Percentiles rank a stretch among this genome's conserved stretches.
Evolutionary conservation across 2,329 filamentous ascomycete genomes (phyloP).

Genomic region (Sporothrix humicola): DNA sequence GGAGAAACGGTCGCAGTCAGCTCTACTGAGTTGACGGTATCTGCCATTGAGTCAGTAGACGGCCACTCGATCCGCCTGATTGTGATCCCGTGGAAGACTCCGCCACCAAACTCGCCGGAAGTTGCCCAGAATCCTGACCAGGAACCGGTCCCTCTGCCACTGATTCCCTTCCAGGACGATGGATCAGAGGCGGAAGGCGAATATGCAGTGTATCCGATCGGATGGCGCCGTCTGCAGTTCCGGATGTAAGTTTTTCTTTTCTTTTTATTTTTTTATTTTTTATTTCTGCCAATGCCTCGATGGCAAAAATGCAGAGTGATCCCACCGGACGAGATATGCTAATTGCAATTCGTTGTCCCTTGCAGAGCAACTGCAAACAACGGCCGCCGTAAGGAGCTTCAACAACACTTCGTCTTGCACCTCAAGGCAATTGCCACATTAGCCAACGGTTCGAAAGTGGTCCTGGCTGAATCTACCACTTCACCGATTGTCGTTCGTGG

Average conservation of each 20-base stretch:
- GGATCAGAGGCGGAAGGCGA: conserved; percentile 70
- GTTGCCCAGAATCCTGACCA: conserved; percentile 72
- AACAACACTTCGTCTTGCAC: conserved; percentile 92
- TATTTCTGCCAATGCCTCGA: too few species aligned
- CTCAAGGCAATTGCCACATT: conserved; percentile 85
- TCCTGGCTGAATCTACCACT: conserved; percentile 82
- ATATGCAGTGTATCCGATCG: conserved; percentile 87
- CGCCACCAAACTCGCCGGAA: conserved; percentile 76
- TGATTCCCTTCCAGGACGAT: conserved; percentile 71
- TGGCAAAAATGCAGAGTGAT: too few species aligned
- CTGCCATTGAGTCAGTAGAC: conserved; percentile 93
- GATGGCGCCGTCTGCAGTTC: conserved; percentile 93
- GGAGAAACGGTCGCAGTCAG: conserved; percentile 83
- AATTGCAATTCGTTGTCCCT: not conserved
- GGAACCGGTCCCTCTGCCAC: conserved; percentile 80
- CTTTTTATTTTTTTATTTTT: too few species aligned
- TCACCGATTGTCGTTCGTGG: conserved; percentile 93
- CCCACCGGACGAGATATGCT: not conserved
- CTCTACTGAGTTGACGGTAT: conserved; percentile 84
- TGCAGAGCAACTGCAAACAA: conserved; percentile 90
- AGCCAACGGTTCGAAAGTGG: conserved; percentile 79
- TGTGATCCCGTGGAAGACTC: conserved; percentile 97
- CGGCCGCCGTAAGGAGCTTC: conserved; percentile 88
- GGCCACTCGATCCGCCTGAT: conserved; percentile 91
- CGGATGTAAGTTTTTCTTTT: conserved; percentile 63